Base-by-base conservation (phyloP, 176 grass and related monocot species). In the Cenchrus fungigraminus region DNA sequence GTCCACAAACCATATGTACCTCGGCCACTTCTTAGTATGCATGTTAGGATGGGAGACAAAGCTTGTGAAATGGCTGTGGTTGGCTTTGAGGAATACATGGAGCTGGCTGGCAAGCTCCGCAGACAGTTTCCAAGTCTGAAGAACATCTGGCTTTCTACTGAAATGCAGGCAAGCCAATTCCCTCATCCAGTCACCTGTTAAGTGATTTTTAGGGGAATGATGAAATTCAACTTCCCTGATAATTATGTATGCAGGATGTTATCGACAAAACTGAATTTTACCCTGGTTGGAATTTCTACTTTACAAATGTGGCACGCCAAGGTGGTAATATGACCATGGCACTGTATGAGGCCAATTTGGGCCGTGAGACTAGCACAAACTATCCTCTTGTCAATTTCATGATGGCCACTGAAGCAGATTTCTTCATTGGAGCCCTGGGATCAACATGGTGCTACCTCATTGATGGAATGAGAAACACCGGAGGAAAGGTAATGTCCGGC, bases 11-110 rank as follows among this genome's bases (percentile, higher is more conserved):
- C 90, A 66, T 92, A 89, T 87, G 79, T 74, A 71, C 92, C 88
- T 10, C 85, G 84, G 40, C 86, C 86, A 72, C 78, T 92, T 57
- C 64, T 94, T 53, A 94, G 92, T 82, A 73, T 94, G 88, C 92
- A 94, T 78, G 86, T 89, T 22, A 92, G 92, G 71, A 94, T 91
- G 88, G 95, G 95, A 76, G 88, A 91, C 73, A 94, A 97, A 83
- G 88, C 95, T 83, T 90, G 90, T 28, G 92, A 89, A 79, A 92
- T 97, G 90, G 71, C 69, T 31, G 81, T 91, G 51, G 86, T 84
- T 19, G 85, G 68, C 32, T 97, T 94, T 51, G 54, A 90, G 60
- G 87, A 87, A 54, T 97, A 97, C 89, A 94, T 92, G 91, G 76
- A 94, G 50, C 60, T 94, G 44, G 88, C 92, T 2, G 50, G 17